These are phyloP conservation scores for Acmispon strigosus DNA, from an alignment of 306 rosid species.

Conservation along the genomic window DNA sequence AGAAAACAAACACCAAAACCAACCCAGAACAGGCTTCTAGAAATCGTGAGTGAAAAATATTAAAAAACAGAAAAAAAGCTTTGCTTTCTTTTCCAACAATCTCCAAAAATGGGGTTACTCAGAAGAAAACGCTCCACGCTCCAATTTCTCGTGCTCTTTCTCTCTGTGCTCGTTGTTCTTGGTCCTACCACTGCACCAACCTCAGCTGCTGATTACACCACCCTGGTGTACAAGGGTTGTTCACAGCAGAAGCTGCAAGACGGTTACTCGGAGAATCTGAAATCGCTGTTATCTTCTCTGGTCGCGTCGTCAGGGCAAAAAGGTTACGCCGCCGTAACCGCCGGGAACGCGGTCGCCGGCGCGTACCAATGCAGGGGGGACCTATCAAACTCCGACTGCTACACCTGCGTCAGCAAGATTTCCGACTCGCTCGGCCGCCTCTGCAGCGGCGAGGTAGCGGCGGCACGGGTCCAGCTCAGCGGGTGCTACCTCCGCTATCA, in stretches of 20 bases:
- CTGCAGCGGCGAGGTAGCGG: slow-evolving; percentile 52
- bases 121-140: slow-evolving; percentile 5
- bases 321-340: slow-evolving; percentile 44
- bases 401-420: slow-evolving; percentile 48
- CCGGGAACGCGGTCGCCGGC: slow-evolving; percentile 47
- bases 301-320: slow-evolving; percentile 47
- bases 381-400: slow-evolving; percentile 53
- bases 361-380: slow-evolving; percentile 93
- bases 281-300: slow-evolving; percentile 38
- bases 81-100: not conserved
- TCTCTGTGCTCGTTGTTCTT: not conserved
- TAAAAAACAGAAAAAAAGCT: not conserved
- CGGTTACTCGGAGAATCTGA: slow-evolving; percentile 48
- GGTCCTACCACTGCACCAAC: not conserved
- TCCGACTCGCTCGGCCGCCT: slow-evolving; percentile 33
- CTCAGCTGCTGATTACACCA: slow-evolving; percentile 38
- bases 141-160: not conserved
- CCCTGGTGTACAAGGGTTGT: slow-evolving; percentile 72
- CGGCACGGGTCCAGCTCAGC: slow-evolving; percentile 71
- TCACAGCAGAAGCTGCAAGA: slow-evolving; percentile 54
- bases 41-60: not conserved
- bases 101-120: slow-evolving; percentile 38
- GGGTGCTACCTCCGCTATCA: slow-evolving; percentile 79
- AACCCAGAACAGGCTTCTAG: not conserved
- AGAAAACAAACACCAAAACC: not conserved